Evolutionary conservation across 164 flowering plant species (phyloP).

Genomic region (Sedum album): DNA sequence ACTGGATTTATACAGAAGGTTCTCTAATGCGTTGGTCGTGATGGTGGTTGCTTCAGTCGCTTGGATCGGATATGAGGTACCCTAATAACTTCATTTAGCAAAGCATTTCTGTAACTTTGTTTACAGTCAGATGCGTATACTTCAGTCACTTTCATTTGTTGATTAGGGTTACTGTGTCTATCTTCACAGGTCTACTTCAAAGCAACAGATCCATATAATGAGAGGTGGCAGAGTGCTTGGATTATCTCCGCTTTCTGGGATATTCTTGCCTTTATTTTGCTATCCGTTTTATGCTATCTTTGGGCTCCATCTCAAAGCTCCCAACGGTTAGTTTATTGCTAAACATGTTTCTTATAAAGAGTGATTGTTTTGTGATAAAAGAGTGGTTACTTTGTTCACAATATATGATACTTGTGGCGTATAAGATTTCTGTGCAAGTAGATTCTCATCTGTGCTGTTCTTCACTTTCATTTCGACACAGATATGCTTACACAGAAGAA

Average conservation of each 20-base stretch:
- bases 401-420: background rate
- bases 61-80: slow-evolving; percentile 94
- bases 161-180: background rate
- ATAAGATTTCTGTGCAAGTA: background rate
- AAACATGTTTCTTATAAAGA: background rate
- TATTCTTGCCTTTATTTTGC: slow-evolving; percentile 61
- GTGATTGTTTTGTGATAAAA: background rate
- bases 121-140: background rate
- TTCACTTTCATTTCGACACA: slow-evolving; percentile 13
- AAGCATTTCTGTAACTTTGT: background rate
- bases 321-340: slow-evolving; percentile 43
- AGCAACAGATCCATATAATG: slow-evolving; percentile 91
- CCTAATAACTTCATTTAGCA: background rate
- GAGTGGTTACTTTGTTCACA: too few species aligned
- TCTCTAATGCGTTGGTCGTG: slow-evolving; percentile 75
- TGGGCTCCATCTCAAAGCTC: slow-evolving; percentile 97
- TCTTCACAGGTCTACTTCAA: slow-evolving; percentile 77
- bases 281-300: slow-evolving; percentile 81
- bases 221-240: slow-evolving; percentile 97
- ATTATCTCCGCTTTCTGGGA: slow-evolving; percentile 94
- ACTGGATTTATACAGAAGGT: slow-evolving; percentile 84
- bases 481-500: slow-evolving; percentile 77
- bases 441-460: background rate
- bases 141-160: background rate
- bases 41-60: slow-evolving; percentile 78